Percentiles rank a stretch among this genome's conserved stretches.
Evolutionary conservation across 768 basidiomycete species (phyloP).

Genomic region (Udeniomyces megalosporus): DNA sequence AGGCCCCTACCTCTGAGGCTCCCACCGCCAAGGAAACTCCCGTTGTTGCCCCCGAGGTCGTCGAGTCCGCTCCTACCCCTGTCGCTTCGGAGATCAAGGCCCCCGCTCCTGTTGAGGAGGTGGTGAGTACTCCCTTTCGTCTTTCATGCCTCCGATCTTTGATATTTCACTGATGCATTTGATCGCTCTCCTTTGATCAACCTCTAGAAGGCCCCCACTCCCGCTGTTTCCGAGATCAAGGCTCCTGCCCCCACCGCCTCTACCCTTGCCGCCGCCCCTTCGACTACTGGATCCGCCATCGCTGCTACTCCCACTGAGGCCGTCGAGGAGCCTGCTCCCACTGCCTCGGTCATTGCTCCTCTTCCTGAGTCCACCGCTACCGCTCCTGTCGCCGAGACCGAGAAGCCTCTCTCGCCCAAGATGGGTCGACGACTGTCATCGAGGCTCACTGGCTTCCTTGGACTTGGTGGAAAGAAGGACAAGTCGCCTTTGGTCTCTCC

Average conservation of each 20-base stretch:
- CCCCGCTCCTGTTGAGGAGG: no score
- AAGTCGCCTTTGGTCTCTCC: constrained; percentile 2
- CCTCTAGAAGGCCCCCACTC: not conserved
- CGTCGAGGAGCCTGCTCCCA: not conserved
- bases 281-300: not conserved
- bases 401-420: constrained; percentile 13
- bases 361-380: not conserved
- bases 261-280: not conserved
- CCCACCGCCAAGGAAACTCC: not conserved
- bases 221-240: not conserved
- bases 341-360: not conserved
- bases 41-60: not conserved
- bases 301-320: not conserved
- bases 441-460: constrained; percentile 13
- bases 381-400: not conserved
- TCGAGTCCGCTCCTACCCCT: not conserved
- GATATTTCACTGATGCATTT: no score
- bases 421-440: constrained; percentile 2
- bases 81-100: not conserved
- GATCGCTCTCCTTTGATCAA: no score
- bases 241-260: not conserved
- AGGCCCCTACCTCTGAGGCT: not conserved
- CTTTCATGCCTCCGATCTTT: no score
- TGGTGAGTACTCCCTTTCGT: no score
- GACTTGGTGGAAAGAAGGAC: constrained; percentile 1